Base-by-base conservation (phyloP, 306 rosid species). In the Pueraria montana region DNA sequence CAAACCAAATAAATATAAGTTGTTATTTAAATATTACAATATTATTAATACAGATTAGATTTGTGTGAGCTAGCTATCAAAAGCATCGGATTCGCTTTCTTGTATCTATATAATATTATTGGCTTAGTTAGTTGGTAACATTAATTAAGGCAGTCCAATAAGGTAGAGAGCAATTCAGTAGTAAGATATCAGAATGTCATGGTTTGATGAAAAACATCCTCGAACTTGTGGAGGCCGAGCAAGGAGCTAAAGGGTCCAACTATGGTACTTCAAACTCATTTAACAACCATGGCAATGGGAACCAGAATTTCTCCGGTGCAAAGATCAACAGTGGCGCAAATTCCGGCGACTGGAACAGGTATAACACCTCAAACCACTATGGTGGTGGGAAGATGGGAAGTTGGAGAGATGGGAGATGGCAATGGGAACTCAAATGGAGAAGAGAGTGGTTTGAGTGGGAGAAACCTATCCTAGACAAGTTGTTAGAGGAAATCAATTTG, bases 281-380 rank as follows among this genome's bases (percentile, higher is more conserved):
- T 3, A 50, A 14, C 56, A 79, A 50, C 76, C 7, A 38, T 14
- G 76, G 56, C 8, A 32, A 32, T 6, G 55, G 67, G 17, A 3
- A 8, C 5, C 56, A 21, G n/a, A 7, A 53, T 17, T 49, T 49
- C 67, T 14, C 53, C 2, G 11, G 40, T 5, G 27, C 76, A 6
- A 79, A 21, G 55, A 50, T 32, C 24, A 67, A 67, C 26, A 79
- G 56, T 24, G 83, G 76, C 0, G 26, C 11, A 4, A 4, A 32
- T 26, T n/a, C 81, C 0, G 78, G 77, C 17, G 32, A 76, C 43
- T 69, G 50, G 2, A 64, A 66, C 62, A n/a, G 23, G 1, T 0
- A 42, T 6, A 14, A 5, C 64, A 43, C 8, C 26, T 2, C 14
- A 16, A 55, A 83, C 20, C 42, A 68, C 12, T 7, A 42, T 8